Evolutionary conservation across 257 asterid species (phyloP).

Genomic region (Thymus mandschuricus): DNA sequence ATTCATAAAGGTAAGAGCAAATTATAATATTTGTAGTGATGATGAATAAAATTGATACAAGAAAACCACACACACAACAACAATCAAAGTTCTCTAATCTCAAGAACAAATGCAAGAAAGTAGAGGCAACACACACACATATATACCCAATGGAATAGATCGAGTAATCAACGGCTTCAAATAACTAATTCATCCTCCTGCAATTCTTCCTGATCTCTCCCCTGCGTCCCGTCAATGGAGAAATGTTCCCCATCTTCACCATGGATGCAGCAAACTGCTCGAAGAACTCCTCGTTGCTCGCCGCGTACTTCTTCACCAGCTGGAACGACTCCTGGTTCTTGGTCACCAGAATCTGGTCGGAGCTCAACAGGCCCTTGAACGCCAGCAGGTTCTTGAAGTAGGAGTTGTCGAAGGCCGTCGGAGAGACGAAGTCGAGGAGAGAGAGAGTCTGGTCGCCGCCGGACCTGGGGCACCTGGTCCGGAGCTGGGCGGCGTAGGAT

Average conservation of each 20-base stretch:
- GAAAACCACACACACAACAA: no score
- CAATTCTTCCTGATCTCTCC: constrained; percentile 80
- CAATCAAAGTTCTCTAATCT: no score
- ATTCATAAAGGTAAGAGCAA: no score
- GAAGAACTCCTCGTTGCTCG: constrained; percentile 61
- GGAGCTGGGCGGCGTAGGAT: constrained; percentile 61
- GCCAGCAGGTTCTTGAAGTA: constrained; percentile 77
- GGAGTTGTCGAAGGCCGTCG: constrained; percentile 71
- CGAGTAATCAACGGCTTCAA: no score
- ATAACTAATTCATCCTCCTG: constrained; percentile 58
- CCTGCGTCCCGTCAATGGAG: constrained; percentile 75
- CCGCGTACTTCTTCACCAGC: constrained; percentile 74
- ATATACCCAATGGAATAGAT: no score
- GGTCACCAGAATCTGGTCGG: constrained; percentile 80
- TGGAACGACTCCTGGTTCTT: constrained; percentile 56
- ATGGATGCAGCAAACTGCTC: constrained; percentile 80
- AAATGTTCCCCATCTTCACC: constrained; percentile 82
- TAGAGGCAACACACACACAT: no score
- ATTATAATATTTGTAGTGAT: no score
- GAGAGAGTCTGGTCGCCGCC: constrained; percentile 88
- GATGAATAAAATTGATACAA: no score
- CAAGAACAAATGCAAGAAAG: no score
- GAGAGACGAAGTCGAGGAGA: constrained; percentile 60
- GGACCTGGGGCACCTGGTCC: constrained; percentile 66
- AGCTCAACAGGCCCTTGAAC: constrained; percentile 69